A percentile compares a stretch with the other conserved stretches of the same genome.
phyloP scores from a whole-genome alignment of 2,329 filamentous ascomycete genomes.

The Ophiostoma tasmaniense region DNA sequence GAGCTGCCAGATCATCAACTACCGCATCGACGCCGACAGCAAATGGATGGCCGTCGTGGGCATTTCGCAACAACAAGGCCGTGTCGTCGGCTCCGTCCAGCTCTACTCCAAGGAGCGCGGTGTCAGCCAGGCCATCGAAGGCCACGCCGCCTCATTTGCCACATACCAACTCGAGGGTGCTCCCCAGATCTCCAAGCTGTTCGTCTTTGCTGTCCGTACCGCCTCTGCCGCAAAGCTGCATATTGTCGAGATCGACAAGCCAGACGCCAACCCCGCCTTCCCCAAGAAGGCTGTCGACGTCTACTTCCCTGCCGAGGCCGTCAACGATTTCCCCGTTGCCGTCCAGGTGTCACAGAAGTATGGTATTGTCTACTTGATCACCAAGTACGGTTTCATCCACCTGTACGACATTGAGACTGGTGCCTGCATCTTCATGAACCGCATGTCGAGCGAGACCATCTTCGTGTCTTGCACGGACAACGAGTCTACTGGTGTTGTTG shows the following conservation, averaged over 20 bases:
- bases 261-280: slow-evolving; percentile 79
- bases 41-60: slow-evolving; percentile 99
- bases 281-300: slow-evolving; percentile 95
- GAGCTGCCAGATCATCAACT: slow-evolving; percentile 99
- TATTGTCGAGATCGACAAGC: slow-evolving; percentile 94
- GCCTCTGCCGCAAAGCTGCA: slow-evolving; percentile 89
- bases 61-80: slow-evolving; percentile 86
- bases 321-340: slow-evolving; percentile 94
- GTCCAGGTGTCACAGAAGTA: slow-evolving; percentile 97
- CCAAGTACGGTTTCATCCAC: slow-evolving; percentile 98
- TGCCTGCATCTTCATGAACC: slow-evolving; percentile 97
- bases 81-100: slow-evolving; percentile 93
- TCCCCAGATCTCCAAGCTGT: slow-evolving; percentile 84
- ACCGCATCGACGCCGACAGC: slow-evolving; percentile 87
- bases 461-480: slow-evolving; percentile 85
- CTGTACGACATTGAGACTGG: slow-evolving; percentile 96
- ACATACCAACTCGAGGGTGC: slow-evolving; percentile 83
- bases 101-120: slow-evolving; percentile 92
- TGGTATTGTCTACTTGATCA: slow-evolving; percentile 92
- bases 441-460: slow-evolving; percentile 97
- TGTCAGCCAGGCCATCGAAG: slow-evolving; percentile 96
- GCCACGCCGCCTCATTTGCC: slow-evolving; percentile 90
- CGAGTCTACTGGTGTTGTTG: slow-evolving; percentile 79
- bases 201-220: slow-evolving; percentile 90
- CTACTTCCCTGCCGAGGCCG: slow-evolving; percentile 92